These are phyloP conservation scores for Elongisporangium undulatum DNA, from an alignment of 352 stramenopile species.

Conservation along the genomic window DNA sequence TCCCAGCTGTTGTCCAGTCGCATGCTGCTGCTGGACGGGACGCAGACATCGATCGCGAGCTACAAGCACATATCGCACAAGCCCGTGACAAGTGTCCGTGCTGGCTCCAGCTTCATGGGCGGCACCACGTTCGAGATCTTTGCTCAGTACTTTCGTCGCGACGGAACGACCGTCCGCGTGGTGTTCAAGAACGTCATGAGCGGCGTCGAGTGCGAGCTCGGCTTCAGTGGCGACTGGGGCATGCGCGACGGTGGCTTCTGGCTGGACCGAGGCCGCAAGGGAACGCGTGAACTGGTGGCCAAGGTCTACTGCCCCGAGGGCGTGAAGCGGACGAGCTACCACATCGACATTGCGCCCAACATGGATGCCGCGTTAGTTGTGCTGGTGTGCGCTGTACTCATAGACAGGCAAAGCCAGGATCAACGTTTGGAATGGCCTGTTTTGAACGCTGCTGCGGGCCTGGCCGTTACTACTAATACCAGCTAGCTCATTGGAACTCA, in stretches of 20 bases:
- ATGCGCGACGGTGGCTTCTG: background rate
- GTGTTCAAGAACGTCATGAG: background rate
- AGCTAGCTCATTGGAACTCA: no score
- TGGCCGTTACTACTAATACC: no score
- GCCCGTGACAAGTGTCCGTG: background rate
- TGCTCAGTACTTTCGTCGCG: background rate
- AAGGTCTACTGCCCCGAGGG: background rate
- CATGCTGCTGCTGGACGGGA: background rate
- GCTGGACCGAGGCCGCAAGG: background rate
- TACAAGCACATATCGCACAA: no score
- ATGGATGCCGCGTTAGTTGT: background rate
- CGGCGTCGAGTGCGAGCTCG: background rate
- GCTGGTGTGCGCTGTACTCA: background rate
- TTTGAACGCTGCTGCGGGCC: no score
- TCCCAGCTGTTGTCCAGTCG: background rate
- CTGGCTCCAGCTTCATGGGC: background rate
- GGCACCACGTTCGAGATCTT: background rate
- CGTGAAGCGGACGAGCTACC: background rate
- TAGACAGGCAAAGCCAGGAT: background rate
- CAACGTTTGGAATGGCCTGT: no score
- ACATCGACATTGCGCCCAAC: background rate
- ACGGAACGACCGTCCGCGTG: background rate
- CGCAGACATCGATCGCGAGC: background rate
- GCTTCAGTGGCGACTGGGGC: background rate
- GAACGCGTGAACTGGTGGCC: background rate